Base-by-base conservation (phyloP, 2,329 filamentous ascomycete genomes). In the Aspergillus ruber region DNA sequence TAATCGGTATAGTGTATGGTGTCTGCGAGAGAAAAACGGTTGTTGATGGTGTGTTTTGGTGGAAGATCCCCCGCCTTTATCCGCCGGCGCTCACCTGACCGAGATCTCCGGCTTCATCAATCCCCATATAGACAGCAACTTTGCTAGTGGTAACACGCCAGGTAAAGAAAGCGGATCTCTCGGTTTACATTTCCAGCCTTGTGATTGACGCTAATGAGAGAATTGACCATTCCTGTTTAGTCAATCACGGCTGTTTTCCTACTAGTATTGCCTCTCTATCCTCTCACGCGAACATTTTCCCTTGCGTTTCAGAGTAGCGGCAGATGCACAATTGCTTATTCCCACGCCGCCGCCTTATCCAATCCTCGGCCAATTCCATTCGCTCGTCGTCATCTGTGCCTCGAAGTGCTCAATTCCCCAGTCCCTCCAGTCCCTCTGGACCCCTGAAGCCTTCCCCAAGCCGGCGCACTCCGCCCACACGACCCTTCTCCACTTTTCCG, bases 261-360 rank as follows among this genome's bases (percentile, higher is more conserved):
- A 4, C 36, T 20, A 15, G 1, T 20, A 39, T 17, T 17, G 36
- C 15, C 17, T 36, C n/a, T 36, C 33, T 10, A 29, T 29, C 10
- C 25, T 29, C 25, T 12, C 33, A 35, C 33, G 33, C 13, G 6
- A n/a, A n/a, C 33, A 17, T n/a, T 15, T 35, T 35, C 33, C 33
- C 33, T 17, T 35, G 33, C 33, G 8, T 35, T 17, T 35, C 25
- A 29, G 25, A 29, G n/a, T 6, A 35, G 13, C 36, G 17, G 62
- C 66, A 65, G 59, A 70, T 70, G 67, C 66, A 58, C 58, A 56
- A 61, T 55, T 53, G 60, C 50, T 54, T 49, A 25, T 49, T 56
- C 21, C 42, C 62, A 43, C 55, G 60, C 51, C 64, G 59, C 53
- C 61, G 63, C 56, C 57, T 64, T 52, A 47, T 62, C 46, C 48